These are phyloP conservation scores for Cydonia oblonga DNA, from an alignment of 331 rosid species.

Conservation along the genomic window DNA sequence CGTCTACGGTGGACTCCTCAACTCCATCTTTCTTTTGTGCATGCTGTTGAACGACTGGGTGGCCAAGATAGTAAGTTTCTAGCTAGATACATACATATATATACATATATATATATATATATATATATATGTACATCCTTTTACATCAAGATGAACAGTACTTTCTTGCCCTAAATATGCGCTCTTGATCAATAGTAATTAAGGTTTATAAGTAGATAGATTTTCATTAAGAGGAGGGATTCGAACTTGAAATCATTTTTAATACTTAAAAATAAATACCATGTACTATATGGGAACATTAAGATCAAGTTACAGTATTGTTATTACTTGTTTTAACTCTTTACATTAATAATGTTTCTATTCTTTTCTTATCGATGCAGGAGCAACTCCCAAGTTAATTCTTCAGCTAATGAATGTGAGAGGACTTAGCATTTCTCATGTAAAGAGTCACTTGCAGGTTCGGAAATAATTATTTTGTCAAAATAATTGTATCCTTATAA, in stretches of 20 bases:
- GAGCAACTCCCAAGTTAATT: slow-evolving; percentile 46
- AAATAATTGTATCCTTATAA: not conserved
- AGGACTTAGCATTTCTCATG: slow-evolving; percentile 43
- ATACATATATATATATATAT: too few relatives aligned
- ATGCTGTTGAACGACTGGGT: slow-evolving; percentile 69
- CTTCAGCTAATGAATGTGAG: slow-evolving; percentile 44
- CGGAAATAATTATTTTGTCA: not conserved
- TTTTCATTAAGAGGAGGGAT: too few relatives aligned
- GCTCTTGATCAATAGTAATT: too few relatives aligned
- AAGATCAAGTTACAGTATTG: too few relatives aligned
- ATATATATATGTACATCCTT: not conserved
- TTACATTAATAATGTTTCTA: not conserved
- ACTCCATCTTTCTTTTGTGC: slow-evolving; percentile 68
- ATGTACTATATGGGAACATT: too few relatives aligned
- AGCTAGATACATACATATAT: not conserved
- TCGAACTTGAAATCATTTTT: too few relatives aligned
- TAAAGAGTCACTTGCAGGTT: slow-evolving; percentile 50
- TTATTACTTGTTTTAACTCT: too few relatives aligned
- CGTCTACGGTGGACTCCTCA: slow-evolving; percentile 87
- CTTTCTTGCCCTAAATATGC: too few relatives aligned
- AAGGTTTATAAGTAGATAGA: too few relatives aligned
- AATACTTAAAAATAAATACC: too few relatives aligned
- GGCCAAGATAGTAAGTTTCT: slow-evolving; percentile 71
- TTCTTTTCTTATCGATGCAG: slow-evolving; percentile 6
- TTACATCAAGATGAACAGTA: too few relatives aligned